Evolutionary conservation across 768 basidiomycete species (phyloP).

Genomic region (Phylloporus rhodoxanthus): DNA sequence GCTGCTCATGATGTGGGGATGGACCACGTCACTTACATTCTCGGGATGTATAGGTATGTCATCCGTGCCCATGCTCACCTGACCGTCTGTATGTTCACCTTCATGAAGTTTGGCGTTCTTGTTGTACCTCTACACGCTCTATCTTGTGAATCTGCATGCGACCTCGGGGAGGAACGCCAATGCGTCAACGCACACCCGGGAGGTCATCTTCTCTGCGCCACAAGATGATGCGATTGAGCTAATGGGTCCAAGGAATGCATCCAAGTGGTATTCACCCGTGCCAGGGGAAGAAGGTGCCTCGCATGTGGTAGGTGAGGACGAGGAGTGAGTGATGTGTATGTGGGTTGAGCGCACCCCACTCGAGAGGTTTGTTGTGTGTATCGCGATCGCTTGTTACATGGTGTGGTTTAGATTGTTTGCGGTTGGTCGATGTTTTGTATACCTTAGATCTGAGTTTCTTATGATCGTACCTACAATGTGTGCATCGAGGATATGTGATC

Average conservation of each 20-base stretch:
- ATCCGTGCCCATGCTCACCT: neutral
- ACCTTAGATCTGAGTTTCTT: neutral
- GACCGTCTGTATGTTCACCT: neutral
- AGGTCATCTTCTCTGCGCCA: constrained; percentile 21
- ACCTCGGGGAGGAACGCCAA: constrained; percentile 55
- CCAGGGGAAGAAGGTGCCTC: constrained; percentile 34
- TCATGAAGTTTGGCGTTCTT: constrained; percentile 53
- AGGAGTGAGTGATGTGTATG: constrained; percentile 25
- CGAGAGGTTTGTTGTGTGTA: neutral
- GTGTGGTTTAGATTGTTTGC: neutral
- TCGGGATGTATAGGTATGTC: constrained; percentile 74
- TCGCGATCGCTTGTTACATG: neutral
- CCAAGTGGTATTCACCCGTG: constrained; percentile 65
- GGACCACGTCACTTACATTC: constrained; percentile 88
- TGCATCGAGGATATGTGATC: neutral
- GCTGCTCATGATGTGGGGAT: constrained; percentile 66
- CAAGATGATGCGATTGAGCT: constrained; percentile 40
- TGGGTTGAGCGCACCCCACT: neutral
- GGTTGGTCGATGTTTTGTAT: neutral
- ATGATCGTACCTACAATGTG: too few relatives aligned
- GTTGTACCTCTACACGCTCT: constrained; percentile 66
- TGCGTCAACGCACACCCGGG: neutral
- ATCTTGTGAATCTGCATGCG: constrained; percentile 64
- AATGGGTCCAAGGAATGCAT: constrained; percentile 24
- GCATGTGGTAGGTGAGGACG: constrained; percentile 52